These are phyloP conservation scores for Nidula microcarpa DNA, from an alignment of 768 basidiomycete species.

Conservation along the genomic window DNA sequence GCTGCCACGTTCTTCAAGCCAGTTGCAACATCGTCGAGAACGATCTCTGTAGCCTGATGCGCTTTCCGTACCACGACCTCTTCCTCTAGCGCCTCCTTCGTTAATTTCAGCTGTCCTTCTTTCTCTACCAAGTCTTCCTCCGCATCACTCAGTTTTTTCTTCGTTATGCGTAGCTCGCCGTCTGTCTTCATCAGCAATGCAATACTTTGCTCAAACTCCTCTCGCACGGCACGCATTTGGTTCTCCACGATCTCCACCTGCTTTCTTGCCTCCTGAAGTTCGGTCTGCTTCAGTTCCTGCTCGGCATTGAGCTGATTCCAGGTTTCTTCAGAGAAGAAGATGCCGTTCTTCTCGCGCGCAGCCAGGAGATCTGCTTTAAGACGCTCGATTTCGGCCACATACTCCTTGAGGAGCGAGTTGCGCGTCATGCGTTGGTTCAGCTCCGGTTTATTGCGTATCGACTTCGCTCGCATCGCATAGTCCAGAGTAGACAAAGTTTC, in stretches of 20 bases:
- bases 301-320: conserved; percentile 82
- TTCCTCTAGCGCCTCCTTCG: conserved; percentile 67
- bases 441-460: conserved; percentile 93
- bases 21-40: conserved; percentile 68
- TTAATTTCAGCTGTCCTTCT: conserved; percentile 53
- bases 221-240: conserved; percentile 73
- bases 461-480: conserved; percentile 93
- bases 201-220: conserved; percentile 92
- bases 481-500: conserved; percentile 97
- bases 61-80: conserved; percentile 77
- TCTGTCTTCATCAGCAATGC: conserved; percentile 71
- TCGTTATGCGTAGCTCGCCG: conserved; percentile 66
- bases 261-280: conserved; percentile 78
- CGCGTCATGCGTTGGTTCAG: conserved; percentile 93
- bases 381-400: conserved; percentile 89
- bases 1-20: conserved; percentile 61
- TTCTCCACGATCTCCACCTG: conserved; percentile 82
- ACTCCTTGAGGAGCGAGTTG: conserved; percentile 89
- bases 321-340: conserved; percentile 87
- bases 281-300: conserved; percentile 72
- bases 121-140: conserved; percentile 49
- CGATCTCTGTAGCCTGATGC: conserved; percentile 69
- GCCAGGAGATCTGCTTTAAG: conserved; percentile 88
- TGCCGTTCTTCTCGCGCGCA: conserved; percentile 93
- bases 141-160: conserved; percentile 49